Percentiles rank a stretch among this genome's conserved stretches.
Conservation (phyloP, 2,329 filamentous ascomycete species). For the Tolypocladium inflatum region DNA sequence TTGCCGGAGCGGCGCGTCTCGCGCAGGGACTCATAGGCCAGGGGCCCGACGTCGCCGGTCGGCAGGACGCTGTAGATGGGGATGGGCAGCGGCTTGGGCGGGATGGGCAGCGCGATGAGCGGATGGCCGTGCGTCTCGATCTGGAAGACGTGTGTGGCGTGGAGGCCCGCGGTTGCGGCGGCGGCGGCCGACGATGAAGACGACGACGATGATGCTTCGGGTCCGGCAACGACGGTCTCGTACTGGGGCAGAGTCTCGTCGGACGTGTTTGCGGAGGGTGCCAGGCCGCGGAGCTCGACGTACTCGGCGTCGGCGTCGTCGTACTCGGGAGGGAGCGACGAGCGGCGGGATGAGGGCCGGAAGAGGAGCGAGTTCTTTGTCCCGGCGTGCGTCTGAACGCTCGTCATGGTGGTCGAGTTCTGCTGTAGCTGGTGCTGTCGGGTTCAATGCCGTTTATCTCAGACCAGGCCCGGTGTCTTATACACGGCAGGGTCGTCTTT, state of each 20-base stretch:
- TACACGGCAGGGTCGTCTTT: background rate
- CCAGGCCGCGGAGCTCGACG: slow-evolving; percentile 14
- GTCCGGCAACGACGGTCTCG: slow-evolving; percentile 1
- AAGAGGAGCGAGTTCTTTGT: background rate
- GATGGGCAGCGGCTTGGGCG: slow-evolving; percentile 28
- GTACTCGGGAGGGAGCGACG: slow-evolving; percentile 19
- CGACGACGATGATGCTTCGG: slow-evolving; percentile 2
- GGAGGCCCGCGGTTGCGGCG: slow-evolving; percentile 20
- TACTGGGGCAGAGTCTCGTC: slow-evolving; percentile 18
- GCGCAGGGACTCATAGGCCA: slow-evolving; percentile 43
- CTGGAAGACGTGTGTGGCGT: slow-evolving; percentile 34
- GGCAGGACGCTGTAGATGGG: slow-evolving; percentile 30
- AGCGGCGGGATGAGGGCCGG: slow-evolving; percentile 3
- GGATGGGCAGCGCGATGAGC: slow-evolving; percentile 30
- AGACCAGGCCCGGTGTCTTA: background rate
- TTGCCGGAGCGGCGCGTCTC: slow-evolving; percentile 34
- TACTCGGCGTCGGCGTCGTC: slow-evolving; percentile 13
- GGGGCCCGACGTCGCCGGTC: slow-evolving; percentile 25
- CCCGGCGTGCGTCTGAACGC: slow-evolving; percentile 5
- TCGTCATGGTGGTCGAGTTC: slow-evolving; percentile 7
- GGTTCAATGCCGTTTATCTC: background rate
- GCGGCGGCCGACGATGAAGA: slow-evolving; percentile 4
- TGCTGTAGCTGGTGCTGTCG: background rate
- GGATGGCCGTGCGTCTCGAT: slow-evolving; percentile 37
- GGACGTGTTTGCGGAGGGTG: slow-evolving; percentile 14